Conservation (phyloP, 768 basidiomycete genomes). For the Leccinellum albellum region DNA sequence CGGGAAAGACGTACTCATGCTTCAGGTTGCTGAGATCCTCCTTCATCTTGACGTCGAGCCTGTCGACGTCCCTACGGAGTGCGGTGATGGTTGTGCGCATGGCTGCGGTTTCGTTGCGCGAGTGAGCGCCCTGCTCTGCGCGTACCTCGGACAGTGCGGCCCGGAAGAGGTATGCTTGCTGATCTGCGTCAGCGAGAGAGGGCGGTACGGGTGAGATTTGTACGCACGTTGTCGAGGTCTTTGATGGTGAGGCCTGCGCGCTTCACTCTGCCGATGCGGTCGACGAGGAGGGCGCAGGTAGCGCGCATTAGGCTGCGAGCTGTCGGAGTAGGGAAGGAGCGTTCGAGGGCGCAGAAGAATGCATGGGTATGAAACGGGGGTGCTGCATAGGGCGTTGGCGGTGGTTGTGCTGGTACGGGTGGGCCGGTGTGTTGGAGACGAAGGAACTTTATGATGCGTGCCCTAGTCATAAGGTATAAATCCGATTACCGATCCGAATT, state of each 20-base stretch:
- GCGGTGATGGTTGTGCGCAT: conserved; percentile 73
- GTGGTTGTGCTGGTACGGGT: conserved; percentile 14
- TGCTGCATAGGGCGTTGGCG: conserved; percentile 43
- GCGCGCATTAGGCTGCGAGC: conserved; percentile 82
- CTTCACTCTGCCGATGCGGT: conserved; percentile 66
- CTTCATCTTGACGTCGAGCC: conserved; percentile 85
- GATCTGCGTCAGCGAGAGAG: not conserved
- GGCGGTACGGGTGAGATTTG: not conserved
- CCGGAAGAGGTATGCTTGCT: conserved; percentile 95
- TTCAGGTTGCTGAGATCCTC: conserved; percentile 85
- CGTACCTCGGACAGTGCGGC: conserved; percentile 90
- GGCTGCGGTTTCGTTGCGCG: conserved; percentile 81
- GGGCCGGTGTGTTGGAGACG: conserved; percentile 18
- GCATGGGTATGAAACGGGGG: conserved; percentile 84
- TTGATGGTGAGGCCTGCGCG: conserved; percentile 70
- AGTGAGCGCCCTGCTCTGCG: conserved; percentile 77
- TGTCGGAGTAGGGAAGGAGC: conserved; percentile 67
- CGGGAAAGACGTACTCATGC: conserved; percentile 70
- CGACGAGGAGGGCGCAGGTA: conserved; percentile 73
- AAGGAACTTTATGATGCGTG: conserved; percentile 11
- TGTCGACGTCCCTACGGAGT: conserved; percentile 82
- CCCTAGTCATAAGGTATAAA: not conserved
- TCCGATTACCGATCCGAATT: conserved; percentile 20
- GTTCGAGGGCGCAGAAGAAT: conserved; percentile 69
- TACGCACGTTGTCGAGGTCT: conserved; percentile 76